These are phyloP conservation scores for Colletotrichum musae DNA, from an alignment of 2,329 filamentous ascomycete species.

Conservation along the genomic window DNA sequence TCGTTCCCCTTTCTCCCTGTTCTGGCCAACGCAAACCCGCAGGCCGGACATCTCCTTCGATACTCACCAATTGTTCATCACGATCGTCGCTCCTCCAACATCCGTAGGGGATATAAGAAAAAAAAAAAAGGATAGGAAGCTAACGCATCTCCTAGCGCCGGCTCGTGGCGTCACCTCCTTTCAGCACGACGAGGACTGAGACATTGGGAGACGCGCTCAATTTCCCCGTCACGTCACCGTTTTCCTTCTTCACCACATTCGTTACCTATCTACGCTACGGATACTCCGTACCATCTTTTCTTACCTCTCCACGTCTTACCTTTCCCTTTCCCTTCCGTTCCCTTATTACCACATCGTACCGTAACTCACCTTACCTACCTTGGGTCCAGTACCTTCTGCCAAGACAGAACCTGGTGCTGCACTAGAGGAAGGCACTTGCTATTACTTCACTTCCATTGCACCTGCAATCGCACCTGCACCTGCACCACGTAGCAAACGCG, in stretches of 20 bases:
- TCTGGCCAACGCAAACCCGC: slow-evolving; percentile 2
- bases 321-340: not conserved
- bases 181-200: slow-evolving; percentile 31
- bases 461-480: slow-evolving; percentile 5
- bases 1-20: not conserved
- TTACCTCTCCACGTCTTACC: not conserved
- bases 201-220: slow-evolving; percentile 39
- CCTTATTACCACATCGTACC: not conserved
- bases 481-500: slow-evolving; percentile 20
- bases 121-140: slow-evolving; percentile 23
- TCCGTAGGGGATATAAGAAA: not conserved
- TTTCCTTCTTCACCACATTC: not conserved
- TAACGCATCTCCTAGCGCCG: slow-evolving; percentile 28
- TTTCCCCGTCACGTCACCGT: slow-evolving; percentile 37
- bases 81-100: slow-evolving; percentile 12
- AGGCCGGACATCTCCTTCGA: slow-evolving; percentile 22
- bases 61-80: not conserved
- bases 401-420: not conserved
- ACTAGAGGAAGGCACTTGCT: not conserved
- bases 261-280: not conserved
- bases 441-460: no score
- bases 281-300: not conserved
- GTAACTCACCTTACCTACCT: no score
- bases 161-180: slow-evolving; percentile 39
- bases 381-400: no score